phyloP scores from a whole-genome alignment of 768 basidiomycete genomes.

The Mycena galericulata region DNA sequence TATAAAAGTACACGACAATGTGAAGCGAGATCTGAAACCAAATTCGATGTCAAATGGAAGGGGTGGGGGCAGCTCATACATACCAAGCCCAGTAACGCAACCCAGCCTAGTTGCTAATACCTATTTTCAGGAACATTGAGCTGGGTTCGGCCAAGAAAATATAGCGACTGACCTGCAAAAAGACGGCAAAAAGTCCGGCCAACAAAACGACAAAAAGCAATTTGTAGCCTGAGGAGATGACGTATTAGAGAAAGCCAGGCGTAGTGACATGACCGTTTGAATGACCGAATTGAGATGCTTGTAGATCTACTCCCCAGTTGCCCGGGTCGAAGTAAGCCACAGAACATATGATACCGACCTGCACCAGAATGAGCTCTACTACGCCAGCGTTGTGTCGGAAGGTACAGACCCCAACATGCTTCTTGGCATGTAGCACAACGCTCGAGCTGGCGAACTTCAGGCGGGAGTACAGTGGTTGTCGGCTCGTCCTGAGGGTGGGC shows the following conservation, averaged over 20 bases:
- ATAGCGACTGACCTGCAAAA: constrained; percentile 72
- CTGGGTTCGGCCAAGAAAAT: not conserved
- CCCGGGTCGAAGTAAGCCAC: constrained; percentile 93
- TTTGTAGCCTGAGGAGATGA: constrained; percentile 30
- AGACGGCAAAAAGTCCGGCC: constrained; percentile 84
- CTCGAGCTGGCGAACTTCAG: constrained; percentile 46
- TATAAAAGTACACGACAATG: constrained; percentile 75
- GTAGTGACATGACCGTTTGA: constrained; percentile 32
- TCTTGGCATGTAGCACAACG: constrained; percentile 64
- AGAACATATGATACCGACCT: constrained; percentile 83
- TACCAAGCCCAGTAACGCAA: constrained; percentile 84
- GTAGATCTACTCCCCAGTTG: constrained; percentile 80
- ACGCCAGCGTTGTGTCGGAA: constrained; percentile 33
- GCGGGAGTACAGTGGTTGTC: constrained; percentile 24
- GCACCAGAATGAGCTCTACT: constrained; percentile 39
- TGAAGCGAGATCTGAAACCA: constrained; percentile 57
- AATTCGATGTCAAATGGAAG: not conserved
- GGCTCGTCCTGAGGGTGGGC: not conserved
- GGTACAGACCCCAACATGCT: constrained; percentile 68
- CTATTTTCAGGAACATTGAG: constrained; percentile 47
- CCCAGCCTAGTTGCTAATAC: constrained; percentile 85
- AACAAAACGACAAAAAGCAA: constrained; percentile 89
- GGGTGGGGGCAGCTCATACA: constrained; percentile 20
- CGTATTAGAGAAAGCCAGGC: too few relatives aligned
- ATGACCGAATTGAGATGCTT: constrained; percentile 89